These are phyloP conservation scores for Pseudogymnoascus destructans DNA, from an alignment of 2,329 filamentous ascomycete genomes.

Conservation along the genomic window DNA sequence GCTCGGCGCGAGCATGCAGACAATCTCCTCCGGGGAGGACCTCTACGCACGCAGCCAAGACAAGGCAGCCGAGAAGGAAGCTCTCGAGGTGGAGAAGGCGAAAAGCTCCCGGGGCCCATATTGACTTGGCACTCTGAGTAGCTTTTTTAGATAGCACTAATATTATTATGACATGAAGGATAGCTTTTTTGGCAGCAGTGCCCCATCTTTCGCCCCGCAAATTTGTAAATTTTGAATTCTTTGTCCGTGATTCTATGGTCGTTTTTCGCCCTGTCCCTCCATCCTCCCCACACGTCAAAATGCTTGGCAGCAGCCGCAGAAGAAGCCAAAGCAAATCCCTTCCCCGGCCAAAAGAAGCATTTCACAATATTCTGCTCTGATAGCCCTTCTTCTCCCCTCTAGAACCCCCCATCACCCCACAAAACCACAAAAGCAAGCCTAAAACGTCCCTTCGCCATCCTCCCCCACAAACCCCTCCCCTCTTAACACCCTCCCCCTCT, in stretches of 20 bases:
- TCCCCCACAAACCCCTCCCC: constrained; percentile 81
- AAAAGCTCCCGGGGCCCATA: constrained; percentile 14
- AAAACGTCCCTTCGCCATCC: constrained; percentile 33
- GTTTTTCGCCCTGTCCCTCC: not conserved
- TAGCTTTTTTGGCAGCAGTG: not conserved
- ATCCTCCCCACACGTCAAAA: not conserved
- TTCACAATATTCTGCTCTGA: constrained; percentile 39
- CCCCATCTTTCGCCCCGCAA: not conserved
- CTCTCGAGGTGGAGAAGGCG: constrained; percentile 1
- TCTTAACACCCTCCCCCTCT: constrained; percentile 54
- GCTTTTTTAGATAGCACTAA: not conserved
- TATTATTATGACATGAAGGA: not conserved
- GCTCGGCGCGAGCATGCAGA: constrained; percentile 76
- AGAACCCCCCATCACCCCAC: not conserved
- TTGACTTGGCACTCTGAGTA: constrained; percentile 17
- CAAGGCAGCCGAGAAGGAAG: constrained; percentile 5
- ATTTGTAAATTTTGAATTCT: not conserved
- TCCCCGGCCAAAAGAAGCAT: constrained; percentile 27
- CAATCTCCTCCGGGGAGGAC: constrained; percentile 73
- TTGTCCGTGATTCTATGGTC: not conserved
- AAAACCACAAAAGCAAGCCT: not conserved
- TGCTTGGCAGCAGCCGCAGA: not conserved
- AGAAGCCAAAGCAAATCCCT: not conserved
- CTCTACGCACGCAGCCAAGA: constrained; percentile 20
- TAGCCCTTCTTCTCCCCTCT: not conserved